These are phyloP conservation scores for Fraxinus anomala DNA, from an alignment of 257 asterid species.

Conservation along the genomic window DNA sequence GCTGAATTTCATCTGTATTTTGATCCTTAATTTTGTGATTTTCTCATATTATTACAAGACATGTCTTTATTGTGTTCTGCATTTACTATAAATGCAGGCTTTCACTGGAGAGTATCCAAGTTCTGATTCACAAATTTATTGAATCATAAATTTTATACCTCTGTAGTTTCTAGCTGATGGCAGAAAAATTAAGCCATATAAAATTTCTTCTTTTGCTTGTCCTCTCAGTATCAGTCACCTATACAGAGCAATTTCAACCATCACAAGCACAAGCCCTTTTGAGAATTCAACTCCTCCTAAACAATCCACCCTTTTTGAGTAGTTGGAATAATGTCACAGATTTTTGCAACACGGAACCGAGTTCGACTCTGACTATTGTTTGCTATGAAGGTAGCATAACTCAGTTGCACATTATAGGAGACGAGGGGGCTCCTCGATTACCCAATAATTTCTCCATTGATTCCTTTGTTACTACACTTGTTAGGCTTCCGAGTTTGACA, in stretches of 20 bases:
- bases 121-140: conserved; percentile 2
- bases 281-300: conserved; percentile 49
- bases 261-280: conserved; percentile 56
- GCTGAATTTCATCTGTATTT: conserved; percentile 10
- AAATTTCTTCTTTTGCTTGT: conserved; percentile 29
- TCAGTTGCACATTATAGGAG: conserved; percentile 78
- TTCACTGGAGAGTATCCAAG: neutral
- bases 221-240: conserved; percentile 39
- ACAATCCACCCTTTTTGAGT: conserved; percentile 47
- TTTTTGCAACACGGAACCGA: conserved; percentile 66
- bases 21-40: conserved; percentile 11
- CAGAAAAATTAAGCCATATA: conserved; percentile 13
- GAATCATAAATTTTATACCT: neutral
- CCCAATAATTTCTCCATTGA: conserved; percentile 70
- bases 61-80: neutral
- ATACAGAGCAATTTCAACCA: conserved; percentile 48
- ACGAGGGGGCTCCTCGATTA: conserved; percentile 33
- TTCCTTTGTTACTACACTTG: conserved; percentile 56
- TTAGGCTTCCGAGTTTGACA: conserved; percentile 58
- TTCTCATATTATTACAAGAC: neutral
- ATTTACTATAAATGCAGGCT: conserved; percentile 25
- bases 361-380: conserved; percentile 54
- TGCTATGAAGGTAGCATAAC: conserved; percentile 73
- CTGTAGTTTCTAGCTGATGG: conserved; percentile 38
- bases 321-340: conserved; percentile 52